A percentile compares a stretch with the other conserved stretches of the same genome.
Evolutionary conservation across 805 yeast species (phyloP).

Genomic region (Candida koratica): DNA sequence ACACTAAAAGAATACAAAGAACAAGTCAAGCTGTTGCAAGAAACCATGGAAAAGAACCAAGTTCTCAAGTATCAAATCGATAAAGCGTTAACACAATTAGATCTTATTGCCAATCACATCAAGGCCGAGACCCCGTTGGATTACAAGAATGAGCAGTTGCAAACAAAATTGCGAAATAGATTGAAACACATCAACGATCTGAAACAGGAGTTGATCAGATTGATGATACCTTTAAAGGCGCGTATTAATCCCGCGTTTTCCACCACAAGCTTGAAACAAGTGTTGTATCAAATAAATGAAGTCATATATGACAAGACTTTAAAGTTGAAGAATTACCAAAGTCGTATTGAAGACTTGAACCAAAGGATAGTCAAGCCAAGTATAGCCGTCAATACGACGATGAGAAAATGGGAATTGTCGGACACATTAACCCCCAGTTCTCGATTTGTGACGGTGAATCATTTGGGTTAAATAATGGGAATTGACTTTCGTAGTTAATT

Average conservation of each 20-base stretch:
- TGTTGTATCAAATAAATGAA: constrained; percentile 26
- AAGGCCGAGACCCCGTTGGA: constrained; percentile 28
- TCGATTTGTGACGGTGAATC: constrained; percentile 2
- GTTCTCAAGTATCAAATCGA: constrained; percentile 17
- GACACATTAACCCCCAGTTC: constrained; percentile 1
- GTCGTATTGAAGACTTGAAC: neutral
- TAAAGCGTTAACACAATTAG: constrained; percentile 25
- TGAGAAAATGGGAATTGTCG: constrained; percentile 6
- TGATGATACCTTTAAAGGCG: constrained; percentile 34
- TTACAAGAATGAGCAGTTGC: constrained; percentile 23
- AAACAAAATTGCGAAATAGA: constrained; percentile 25
- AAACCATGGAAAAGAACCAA: constrained; percentile 1
- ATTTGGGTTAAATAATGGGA: no score
- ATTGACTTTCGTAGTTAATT: constrained; percentile 1
- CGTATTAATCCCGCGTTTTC: constrained; percentile 17
- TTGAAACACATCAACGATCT: constrained; percentile 20
- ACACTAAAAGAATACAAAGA: neutral
- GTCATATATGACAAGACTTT: constrained; percentile 13
- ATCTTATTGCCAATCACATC: constrained; percentile 12
- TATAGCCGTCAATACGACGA: constrained; percentile 1
- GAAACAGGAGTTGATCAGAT: constrained; percentile 21
- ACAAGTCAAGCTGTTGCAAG: neutral
- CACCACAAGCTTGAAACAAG: constrained; percentile 24
- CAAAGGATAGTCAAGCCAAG: neutral
- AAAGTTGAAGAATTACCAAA: constrained; percentile 2